Evolutionary conservation across 352 stramenopile species (phyloP), one percentile per base, ranked within the genome.

Genomic region (Phytophthora megakarya): DNA sequence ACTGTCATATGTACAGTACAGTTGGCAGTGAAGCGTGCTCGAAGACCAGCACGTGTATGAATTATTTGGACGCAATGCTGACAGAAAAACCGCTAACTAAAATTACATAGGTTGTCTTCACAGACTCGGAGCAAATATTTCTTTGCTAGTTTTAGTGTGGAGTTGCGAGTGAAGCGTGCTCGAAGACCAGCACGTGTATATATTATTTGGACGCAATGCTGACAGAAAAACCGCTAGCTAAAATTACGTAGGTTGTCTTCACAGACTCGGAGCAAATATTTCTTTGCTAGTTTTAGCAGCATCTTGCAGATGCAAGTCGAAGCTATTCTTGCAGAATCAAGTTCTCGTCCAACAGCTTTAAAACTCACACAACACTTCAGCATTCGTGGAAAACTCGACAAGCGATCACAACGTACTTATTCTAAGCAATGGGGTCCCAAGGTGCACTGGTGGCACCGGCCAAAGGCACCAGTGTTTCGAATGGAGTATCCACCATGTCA

Each of bases 401-500:
- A 25, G 28, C n/a, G 15, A 53, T 13, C 11, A 26, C n/a, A 40
- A 42, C 30, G 30, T 43, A 18, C 15, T 16, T 28, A 3, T 23
- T 7, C n/a, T 12, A 33, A 39, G 18, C 33, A n/a, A 64, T 64
- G 58, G 46, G 44, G 22, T 22, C 37, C 5, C 37, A 28, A 26
- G 65, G n/a, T n/a, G 49, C 50, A 25, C 44, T 68, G 10, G 59
- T 72, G 13, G 30, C 50, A 6, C 64, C 64, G 19, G 46, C 38
- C 6, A 72, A 68, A 40, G 48, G 58, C 9, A 44, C 42, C 18
- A 56, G 22, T 1, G 13, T 47, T 11, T 32, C 48, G 16, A 47
- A 42, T 16, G 48, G 33, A 5, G 7, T 44, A 15, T 32, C 59
- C 5, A 40, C 64, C 13, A 49, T 53, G 13, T 15, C 38, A 13